phyloP scores from a whole-genome alignment of 2,329 filamentous ascomycete genomes.

The Fragosphaeria purpurea region DNA sequence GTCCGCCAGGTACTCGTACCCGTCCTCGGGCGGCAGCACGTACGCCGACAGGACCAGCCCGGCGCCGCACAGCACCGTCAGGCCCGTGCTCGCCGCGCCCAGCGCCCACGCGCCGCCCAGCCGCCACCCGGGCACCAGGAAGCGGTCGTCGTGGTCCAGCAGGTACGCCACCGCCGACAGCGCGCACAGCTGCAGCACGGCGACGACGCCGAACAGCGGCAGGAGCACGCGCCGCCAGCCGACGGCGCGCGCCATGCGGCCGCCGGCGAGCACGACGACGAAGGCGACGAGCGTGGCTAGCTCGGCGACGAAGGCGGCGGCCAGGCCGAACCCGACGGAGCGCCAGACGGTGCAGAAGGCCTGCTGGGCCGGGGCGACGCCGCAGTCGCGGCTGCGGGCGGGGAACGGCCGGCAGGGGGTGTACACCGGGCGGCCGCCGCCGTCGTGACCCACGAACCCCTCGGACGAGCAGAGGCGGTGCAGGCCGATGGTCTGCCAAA shows the following conservation, averaged over 20 bases:
- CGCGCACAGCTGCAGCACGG: conserved; percentile 59
- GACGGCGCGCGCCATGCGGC: conserved; percentile 66
- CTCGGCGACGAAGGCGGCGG: conserved; percentile 72
- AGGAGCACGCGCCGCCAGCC: conserved; percentile 76
- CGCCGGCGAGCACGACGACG: conserved; percentile 64
- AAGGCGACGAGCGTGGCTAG: conserved; percentile 74
- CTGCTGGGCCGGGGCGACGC: conserved; percentile 42
- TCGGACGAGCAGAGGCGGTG: conserved; percentile 70
- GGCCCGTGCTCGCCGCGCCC: conserved; percentile 44
- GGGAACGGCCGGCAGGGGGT: conserved; percentile 59
- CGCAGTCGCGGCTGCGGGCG: conserved; percentile 49
- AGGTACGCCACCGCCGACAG: conserved; percentile 80
- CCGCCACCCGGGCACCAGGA: conserved; percentile 68
- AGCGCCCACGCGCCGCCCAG: conserved; percentile 73
- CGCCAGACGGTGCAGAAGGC: conserved; percentile 91
- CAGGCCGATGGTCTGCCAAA: conserved; percentile 60
- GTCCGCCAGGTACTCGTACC: conserved; percentile 62
- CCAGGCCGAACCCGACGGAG: conserved; percentile 78
- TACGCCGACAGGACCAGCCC: conserved; percentile 58
- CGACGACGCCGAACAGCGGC: conserved; percentile 54
- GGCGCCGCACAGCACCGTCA: conserved; percentile 42
- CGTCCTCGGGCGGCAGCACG: conserved; percentile 67
- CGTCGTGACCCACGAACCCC: neutral
- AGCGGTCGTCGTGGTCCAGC: conserved; percentile 73
- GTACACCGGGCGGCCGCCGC: conserved; percentile 27